These are phyloP conservation scores for Beta macrorhiza DNA, from an alignment of 179 eudicot species.

Conservation along the genomic window DNA sequence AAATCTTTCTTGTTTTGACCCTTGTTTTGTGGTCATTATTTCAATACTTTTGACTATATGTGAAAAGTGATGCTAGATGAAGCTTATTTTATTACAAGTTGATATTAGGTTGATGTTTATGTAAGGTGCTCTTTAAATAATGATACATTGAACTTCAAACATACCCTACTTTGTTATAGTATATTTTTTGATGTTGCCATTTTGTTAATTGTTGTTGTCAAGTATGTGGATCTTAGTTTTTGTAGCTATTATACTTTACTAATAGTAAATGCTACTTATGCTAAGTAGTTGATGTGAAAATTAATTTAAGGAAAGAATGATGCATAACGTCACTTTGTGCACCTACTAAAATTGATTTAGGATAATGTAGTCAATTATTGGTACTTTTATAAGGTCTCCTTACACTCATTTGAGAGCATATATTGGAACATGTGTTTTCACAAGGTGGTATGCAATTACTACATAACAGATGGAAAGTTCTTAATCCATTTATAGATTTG, in stretches of 20 bases:
- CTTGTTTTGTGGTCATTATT: not conserved
- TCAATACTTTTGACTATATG: constrained; percentile 23
- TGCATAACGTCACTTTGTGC: not conserved
- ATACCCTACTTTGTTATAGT: constrained; percentile 2
- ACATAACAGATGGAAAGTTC: too few relatives aligned
- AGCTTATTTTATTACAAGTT: not conserved
- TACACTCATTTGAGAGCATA: not conserved
- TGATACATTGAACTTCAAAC: not conserved
- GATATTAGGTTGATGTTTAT: not conserved
- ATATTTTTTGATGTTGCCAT: not conserved
- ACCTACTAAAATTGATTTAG: not conserved
- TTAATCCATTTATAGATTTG: too few relatives aligned
- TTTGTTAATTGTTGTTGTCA: constrained; percentile 12
- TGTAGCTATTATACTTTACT: constrained; percentile 3
- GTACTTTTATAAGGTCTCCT: not conserved
- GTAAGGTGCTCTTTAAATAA: not conserved
- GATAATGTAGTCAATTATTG: not conserved
- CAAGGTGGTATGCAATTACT: too few relatives aligned
- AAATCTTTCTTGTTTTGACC: constrained; percentile 17
- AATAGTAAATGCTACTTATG: not conserved
- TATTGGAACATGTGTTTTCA: too few relatives aligned
- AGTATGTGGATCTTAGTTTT: not conserved
- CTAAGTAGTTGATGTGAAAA: not conserved
- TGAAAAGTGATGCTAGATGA: not conserved
- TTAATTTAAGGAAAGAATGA: not conserved